These are phyloP conservation scores for Euphrasia confusa DNA, from an alignment of 257 asterid genomes.

Conservation along the genomic window DNA sequence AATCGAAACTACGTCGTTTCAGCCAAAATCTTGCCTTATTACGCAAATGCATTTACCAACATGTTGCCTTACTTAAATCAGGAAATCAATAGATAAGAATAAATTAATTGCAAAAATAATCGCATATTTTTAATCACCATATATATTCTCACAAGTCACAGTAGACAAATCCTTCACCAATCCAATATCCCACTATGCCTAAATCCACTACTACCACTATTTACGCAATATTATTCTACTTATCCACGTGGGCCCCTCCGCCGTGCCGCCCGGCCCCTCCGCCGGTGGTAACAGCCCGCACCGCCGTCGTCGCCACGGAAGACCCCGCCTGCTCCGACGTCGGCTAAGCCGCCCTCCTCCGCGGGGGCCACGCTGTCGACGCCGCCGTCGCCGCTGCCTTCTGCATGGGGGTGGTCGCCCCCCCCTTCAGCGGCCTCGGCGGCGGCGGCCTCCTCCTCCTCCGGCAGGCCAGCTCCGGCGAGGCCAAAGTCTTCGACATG, in stretches of 20 bases:
- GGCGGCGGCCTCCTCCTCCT: conserved; percentile 46
- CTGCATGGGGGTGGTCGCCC: conserved; percentile 44
- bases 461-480: conserved; percentile 23
- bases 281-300: conserved; percentile 7
- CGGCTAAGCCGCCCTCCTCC: conserved; percentile 29
- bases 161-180: no score
- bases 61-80: no score
- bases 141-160: no score
- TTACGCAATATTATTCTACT: neutral
- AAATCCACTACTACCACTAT: neutral
- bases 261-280: neutral
- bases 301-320: conserved; percentile 40
- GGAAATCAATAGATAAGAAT: no score
- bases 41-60: no score
- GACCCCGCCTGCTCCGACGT: conserved; percentile 35
- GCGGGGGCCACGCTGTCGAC: conserved; percentile 46
- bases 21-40: no score
- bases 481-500: conserved; percentile 35
- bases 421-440: conserved; percentile 44
- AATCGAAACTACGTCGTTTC: no score
- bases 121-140: no score
- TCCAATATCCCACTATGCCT: no score
- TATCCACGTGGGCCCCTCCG: neutral
- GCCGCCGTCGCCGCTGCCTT: conserved; percentile 43
- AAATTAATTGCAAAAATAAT: no score